Conservation (phyloP, 2,329 filamentous ascomycete species). For the Botrytis porri region DNA sequence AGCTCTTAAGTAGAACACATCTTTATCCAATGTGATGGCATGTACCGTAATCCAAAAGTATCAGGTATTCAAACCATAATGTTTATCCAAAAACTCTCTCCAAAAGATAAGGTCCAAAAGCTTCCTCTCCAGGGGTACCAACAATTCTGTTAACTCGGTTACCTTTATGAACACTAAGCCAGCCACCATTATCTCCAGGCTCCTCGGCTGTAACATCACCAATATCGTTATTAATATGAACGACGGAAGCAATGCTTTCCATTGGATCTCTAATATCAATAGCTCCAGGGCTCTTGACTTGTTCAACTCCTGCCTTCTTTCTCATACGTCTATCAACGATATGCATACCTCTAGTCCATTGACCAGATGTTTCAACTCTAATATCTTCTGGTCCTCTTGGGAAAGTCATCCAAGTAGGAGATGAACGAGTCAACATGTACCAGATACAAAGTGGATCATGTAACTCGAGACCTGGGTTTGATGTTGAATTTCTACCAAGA, state of each 20-base stretch:
- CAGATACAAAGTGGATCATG: conserved; percentile 79
- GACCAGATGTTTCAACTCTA: conserved; percentile 81
- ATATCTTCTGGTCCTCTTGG: conserved; percentile 69
- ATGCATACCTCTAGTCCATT: conserved; percentile 94
- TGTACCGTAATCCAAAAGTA: conserved; percentile 10
- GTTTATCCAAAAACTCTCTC: conserved; percentile 48
- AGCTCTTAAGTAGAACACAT: not conserved
- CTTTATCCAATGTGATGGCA: conserved; percentile 4
- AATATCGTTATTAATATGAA: conserved; percentile 44
- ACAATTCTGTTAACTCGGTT: conserved; percentile 79
- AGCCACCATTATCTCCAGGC: conserved; percentile 69
- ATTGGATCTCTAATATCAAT: conserved; percentile 39
- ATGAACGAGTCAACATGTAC: conserved; percentile 66
- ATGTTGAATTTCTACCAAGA: conserved; percentile 51
- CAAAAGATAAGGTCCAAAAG: conserved; percentile 65
- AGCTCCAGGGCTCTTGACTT: conserved; percentile 37
- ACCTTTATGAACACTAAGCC: conserved; percentile 70
- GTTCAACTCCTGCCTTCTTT: conserved; percentile 47
- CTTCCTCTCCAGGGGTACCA: conserved; percentile 62
- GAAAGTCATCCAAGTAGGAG: conserved; percentile 56
- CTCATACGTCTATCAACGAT: conserved; percentile 71
- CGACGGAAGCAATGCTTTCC: conserved; percentile 27
- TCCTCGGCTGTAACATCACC: conserved; percentile 51
- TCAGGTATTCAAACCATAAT: not conserved
- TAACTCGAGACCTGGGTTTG: conserved; percentile 60